Base-by-base conservation (phyloP, 139 green algal genomes). In the Bryopsis sp. region DNA sequence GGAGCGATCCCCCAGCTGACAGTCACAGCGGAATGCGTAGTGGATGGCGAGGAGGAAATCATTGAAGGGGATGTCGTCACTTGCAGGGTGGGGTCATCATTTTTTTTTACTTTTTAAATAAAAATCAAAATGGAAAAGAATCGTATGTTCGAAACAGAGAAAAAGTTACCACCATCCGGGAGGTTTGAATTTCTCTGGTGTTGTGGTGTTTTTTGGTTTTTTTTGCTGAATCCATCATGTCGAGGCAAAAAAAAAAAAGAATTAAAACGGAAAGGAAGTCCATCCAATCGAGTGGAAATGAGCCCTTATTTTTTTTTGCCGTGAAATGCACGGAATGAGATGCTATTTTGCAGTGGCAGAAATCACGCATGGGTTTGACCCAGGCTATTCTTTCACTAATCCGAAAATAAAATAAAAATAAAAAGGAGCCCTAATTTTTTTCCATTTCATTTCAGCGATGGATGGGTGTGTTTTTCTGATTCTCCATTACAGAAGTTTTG, bases 21-120 rank as follows among this genome's bases (percentile, higher is more conserved):
- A 24, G 63, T 88, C 29, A 60, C 33, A 48, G 66, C 68, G 28
- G 46, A 58, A 2, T 72, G 64, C 47, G 68, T 76, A 46, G 81
- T 90, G 39, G 79, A 89, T 24, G 85, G 76, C 0, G 88, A 91
- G 73, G 79, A 85, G 0, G 83, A 88, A 2, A 82, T 93, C 73
- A 75, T 83, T 64, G 79, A 90, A 79, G 26, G 48, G 0, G 89
- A 95, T 69, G 37, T 86, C 0, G 81, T 90, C 34, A 89, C 82
- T 28, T 85, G 77, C 73, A 73, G 43, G 67, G 75, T 69, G 19
- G 11, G 15, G 32, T 24, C 29, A 8, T 26, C 43, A 26, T 11
- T 54, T 54, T 11, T 54, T 54, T 11, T 54, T 19, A 11, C 11
- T 11, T 54, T 54, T 54, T 19, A 54, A 54, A 54, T 54, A 54